These are phyloP conservation scores for Aureobasidium namibiae DNA, from an alignment of 2,329 filamentous ascomycete genomes.

Conservation along the genomic window DNA sequence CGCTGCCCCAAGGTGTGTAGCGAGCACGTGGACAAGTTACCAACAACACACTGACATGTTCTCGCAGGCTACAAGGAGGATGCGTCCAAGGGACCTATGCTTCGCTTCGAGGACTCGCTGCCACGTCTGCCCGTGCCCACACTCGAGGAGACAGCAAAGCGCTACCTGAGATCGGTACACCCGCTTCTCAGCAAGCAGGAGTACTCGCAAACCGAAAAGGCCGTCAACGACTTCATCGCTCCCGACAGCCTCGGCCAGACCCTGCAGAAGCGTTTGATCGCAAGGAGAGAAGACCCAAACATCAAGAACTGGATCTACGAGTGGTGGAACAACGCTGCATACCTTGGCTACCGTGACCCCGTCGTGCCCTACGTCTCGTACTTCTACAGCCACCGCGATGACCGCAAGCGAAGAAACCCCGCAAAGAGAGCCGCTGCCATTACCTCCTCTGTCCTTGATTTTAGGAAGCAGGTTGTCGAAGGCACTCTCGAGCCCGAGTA, in stretches of 20 bases:
- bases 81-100: constrained; percentile 67
- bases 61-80: constrained; percentile 68
- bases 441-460: constrained; percentile 75
- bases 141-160: constrained; percentile 70
- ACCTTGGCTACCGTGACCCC: constrained; percentile 87
- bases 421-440: constrained; percentile 90
- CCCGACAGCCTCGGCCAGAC: constrained; percentile 76
- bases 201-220: constrained; percentile 66
- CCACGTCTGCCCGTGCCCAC: constrained; percentile 71
- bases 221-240: constrained; percentile 78
- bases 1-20: constrained; percentile 37
- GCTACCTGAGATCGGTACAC: constrained; percentile 73
- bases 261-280: constrained; percentile 81
- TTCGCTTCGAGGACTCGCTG: constrained; percentile 80
- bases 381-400: constrained; percentile 97
- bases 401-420: constrained; percentile 77
- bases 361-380: constrained; percentile 98
- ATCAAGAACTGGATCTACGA: constrained; percentile 91
- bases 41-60: not conserved
- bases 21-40: not conserved
- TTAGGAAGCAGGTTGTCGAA: constrained; percentile 84
- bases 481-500: constrained; percentile 89
- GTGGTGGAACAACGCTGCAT: constrained; percentile 97
- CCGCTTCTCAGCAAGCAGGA: constrained; percentile 63
- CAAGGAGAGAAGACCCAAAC: constrained; percentile 68